phyloP scores from a whole-genome alignment of 140 eudicot species.

The Cichorium intybus region DNA sequence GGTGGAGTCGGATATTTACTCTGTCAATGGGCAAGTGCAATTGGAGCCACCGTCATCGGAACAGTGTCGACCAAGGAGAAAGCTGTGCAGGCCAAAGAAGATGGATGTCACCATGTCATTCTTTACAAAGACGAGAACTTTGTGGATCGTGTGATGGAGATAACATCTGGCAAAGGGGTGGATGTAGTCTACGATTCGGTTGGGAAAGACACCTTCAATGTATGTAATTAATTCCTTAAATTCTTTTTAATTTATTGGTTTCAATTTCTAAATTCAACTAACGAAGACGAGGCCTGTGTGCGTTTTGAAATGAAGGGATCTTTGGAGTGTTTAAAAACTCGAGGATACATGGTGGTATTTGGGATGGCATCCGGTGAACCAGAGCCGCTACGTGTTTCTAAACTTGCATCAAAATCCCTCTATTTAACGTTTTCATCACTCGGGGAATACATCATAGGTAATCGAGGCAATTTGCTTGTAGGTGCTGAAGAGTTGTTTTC shows the following conservation, averaged over 20 bases:
- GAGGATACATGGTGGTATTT: slow-evolving; percentile 60
- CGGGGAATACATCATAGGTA: background rate
- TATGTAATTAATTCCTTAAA: background rate
- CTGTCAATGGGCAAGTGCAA: background rate
- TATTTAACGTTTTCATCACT: slow-evolving; percentile 27
- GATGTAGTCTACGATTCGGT: background rate
- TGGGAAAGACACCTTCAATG: background rate
- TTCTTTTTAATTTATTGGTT: background rate
- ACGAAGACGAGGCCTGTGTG: too few species aligned
- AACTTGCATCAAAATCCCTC: slow-evolving; percentile 47
- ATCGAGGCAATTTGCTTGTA: background rate
- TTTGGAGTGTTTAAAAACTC: slow-evolving; percentile 49
- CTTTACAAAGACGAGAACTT: slow-evolving; percentile 33
- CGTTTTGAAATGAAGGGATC: slow-evolving; percentile 43
- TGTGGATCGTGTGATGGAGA: slow-evolving; percentile 28
- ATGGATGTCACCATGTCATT: slow-evolving; percentile 35
- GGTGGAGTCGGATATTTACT: background rate
- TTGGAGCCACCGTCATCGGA: background rate
- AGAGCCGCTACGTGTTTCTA: slow-evolving; percentile 51
- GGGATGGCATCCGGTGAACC: slow-evolving; percentile 64
- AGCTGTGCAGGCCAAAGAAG: slow-evolving; percentile 33
- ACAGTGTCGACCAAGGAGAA: slow-evolving; percentile 17
- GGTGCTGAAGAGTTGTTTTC: background rate
- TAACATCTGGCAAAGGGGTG: background rate
- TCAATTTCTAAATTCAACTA: too few species aligned